Conservation (phyloP, 306 rosid genomes). For the Styphnolobium japonicum region DNA sequence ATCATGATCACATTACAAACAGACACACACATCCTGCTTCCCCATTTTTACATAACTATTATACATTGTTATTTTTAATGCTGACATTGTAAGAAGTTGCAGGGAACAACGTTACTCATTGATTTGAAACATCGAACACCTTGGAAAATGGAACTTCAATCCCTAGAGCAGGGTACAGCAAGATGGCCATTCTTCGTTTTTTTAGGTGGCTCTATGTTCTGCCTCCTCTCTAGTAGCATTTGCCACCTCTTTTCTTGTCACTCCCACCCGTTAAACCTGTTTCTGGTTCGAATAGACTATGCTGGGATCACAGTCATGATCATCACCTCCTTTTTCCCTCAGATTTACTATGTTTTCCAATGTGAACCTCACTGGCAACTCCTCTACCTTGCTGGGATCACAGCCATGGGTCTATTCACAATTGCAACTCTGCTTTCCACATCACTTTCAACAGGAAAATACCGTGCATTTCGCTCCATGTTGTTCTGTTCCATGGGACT, state of each 20-base stretch:
- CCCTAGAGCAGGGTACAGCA: constrained; percentile 17
- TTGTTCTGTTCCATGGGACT: constrained; percentile 92
- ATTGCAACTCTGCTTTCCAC: constrained; percentile 67
- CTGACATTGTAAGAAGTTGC: constrained; percentile 28
- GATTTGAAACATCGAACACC: constrained; percentile 52
- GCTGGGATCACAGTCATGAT: constrained; percentile 84
- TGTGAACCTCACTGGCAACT: constrained; percentile 86
- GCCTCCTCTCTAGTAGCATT: constrained; percentile 84
- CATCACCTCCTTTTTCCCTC: constrained; percentile 95
- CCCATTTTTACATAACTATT: background rate
- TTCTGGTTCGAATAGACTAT: constrained; percentile 68
- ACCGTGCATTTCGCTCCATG: constrained; percentile 61
- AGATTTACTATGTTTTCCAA: constrained; percentile 84
- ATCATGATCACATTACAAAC: background rate
- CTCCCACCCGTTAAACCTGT: constrained; percentile 55
- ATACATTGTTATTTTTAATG: background rate
- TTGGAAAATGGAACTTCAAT: constrained; percentile 31
- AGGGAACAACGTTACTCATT: constrained; percentile 57
- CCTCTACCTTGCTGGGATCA: constrained; percentile 75
- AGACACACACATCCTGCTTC: background rate
- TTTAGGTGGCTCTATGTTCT: constrained; percentile 89
- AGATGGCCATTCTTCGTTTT: constrained; percentile 94
- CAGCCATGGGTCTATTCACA: constrained; percentile 81
- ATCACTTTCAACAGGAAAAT: constrained; percentile 47
- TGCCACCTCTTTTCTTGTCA: constrained; percentile 97